Percentiles rank a stretch among this genome's conserved stretches.
phyloP scores from a whole-genome alignment of 2,329 filamentous ascomycete genomes.

The Aspergillus fijiensis region DNA sequence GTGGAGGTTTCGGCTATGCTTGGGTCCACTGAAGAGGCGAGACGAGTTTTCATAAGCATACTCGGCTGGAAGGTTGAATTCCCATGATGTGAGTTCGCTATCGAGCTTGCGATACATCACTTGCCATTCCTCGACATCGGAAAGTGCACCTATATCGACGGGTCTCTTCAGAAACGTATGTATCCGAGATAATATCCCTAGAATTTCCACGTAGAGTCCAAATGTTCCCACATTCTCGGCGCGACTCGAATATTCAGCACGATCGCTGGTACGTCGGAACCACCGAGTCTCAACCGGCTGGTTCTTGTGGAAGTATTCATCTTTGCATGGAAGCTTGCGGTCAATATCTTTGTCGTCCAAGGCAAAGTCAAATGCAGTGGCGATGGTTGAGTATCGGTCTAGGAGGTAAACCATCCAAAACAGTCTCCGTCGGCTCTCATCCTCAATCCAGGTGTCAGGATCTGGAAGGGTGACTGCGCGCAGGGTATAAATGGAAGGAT shows the following conservation, averaged over 20 bases:
- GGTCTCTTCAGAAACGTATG: slow-evolving; percentile 87
- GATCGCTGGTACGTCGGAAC: slow-evolving; percentile 61
- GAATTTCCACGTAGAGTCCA: slow-evolving; percentile 84
- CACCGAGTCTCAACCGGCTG: slow-evolving; percentile 80
- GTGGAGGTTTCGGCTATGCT: slow-evolving; percentile 67
- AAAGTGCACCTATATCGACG: slow-evolving; percentile 79
- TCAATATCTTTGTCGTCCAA: slow-evolving; percentile 88
- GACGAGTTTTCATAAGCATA: slow-evolving; percentile 73
- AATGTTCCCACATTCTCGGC: slow-evolving; percentile 84
- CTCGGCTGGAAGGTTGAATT: slow-evolving; percentile 76
- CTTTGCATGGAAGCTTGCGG: slow-evolving; percentile 78
- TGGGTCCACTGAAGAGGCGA: slow-evolving; percentile 67
- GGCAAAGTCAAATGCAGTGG: slow-evolving; percentile 89
- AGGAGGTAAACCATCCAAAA: slow-evolving; percentile 96
- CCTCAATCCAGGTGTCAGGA: slow-evolving; percentile 81
- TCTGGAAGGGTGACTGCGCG: slow-evolving; percentile 82
- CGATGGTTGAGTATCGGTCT: slow-evolving; percentile 85
- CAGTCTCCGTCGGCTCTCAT: slow-evolving; percentile 77
- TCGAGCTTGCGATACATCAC: slow-evolving; percentile 82
- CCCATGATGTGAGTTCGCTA: slow-evolving; percentile 75
- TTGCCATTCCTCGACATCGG: slow-evolving; percentile 89
- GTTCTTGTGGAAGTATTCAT: slow-evolving; percentile 82
- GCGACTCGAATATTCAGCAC: slow-evolving; percentile 64
- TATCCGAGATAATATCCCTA: slow-evolving; percentile 82
- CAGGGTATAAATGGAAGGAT: slow-evolving; percentile 84